phyloP scores from a whole-genome alignment of 305 asterid species.

The Nicotiana rustica region DNA sequence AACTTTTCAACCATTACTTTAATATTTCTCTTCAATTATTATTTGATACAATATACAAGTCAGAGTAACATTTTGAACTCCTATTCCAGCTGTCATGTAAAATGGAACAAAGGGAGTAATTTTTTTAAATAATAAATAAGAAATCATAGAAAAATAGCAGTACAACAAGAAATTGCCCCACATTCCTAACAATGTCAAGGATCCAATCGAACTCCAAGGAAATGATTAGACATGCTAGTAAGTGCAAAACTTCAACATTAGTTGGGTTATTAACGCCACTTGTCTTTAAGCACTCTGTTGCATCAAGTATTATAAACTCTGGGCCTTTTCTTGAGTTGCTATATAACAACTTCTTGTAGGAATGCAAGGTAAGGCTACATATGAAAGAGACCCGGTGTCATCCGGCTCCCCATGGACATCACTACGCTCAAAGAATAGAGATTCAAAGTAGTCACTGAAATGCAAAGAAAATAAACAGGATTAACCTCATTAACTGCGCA shows the following conservation, averaged over 20 bases:
- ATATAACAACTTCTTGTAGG: neutral
- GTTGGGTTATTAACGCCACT: slow-evolving; percentile 11
- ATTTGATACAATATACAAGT: neutral
- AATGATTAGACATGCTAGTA: slow-evolving; percentile 12
- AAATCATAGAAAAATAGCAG: slow-evolving; percentile 28
- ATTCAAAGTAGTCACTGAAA: slow-evolving; percentile 21
- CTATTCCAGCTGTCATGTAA: neutral
- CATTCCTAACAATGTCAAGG: slow-evolving; percentile 19
- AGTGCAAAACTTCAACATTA: slow-evolving; percentile 25
- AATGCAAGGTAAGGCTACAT: slow-evolving; percentile 19
- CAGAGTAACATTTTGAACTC: neutral
- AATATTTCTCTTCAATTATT: slow-evolving; percentile 16
- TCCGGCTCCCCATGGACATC: neutral
- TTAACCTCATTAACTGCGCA: slow-evolving; percentile 87
- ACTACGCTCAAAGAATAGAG: slow-evolving; percentile 30
- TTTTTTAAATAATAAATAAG: neutral
- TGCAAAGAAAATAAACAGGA: slow-evolving; percentile 29
- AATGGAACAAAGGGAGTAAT: neutral
- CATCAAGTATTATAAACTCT: slow-evolving; percentile 24
- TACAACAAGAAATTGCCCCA: slow-evolving; percentile 12
- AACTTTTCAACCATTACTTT: neutral
- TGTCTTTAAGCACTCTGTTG: slow-evolving; percentile 24
- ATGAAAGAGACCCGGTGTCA: neutral
- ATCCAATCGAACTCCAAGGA: slow-evolving; percentile 24
- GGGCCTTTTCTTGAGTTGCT: neutral